A percentile compares a stretch with the other conserved stretches of the same genome.
Evolutionary conservation across 176 grass and related monocot species (phyloP).

Genomic region (Thinopyrum elongatum): DNA sequence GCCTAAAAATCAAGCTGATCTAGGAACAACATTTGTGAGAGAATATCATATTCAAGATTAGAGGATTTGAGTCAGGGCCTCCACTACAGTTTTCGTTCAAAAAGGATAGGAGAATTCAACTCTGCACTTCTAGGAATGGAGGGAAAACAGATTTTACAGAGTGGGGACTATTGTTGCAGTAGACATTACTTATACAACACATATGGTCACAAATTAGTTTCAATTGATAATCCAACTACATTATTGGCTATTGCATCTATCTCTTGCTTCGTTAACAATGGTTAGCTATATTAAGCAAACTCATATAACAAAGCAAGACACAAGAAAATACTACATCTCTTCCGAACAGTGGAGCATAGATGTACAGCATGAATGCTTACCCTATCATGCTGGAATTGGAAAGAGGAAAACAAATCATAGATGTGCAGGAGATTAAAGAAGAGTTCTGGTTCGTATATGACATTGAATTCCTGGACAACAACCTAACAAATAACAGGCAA

Average conservation of each 20-base stretch:
- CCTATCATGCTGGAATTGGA: constrained; percentile 85
- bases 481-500: constrained; percentile 47
- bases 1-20: neutral
- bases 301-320: constrained; percentile 15
- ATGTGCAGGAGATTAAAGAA: constrained; percentile 57
- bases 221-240: constrained; percentile 15
- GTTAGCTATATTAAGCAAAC: constrained; percentile 17
- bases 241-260: constrained; percentile 19
- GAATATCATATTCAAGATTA: neutral
- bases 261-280: constrained; percentile 26
- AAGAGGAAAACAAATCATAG: constrained; percentile 52
- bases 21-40: neutral
- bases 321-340: neutral
- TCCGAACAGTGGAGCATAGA: neutral
- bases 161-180: neutral
- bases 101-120: neutral
- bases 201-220: neutral
- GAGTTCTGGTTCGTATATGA: constrained; percentile 63
- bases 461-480: constrained; percentile 64
- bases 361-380: constrained; percentile 41
- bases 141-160: constrained; percentile 1
- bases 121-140: neutral
- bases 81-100: neutral
- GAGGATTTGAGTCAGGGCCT: neutral
- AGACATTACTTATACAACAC: constrained; percentile 1